Base-by-base conservation (phyloP, 441 rosid genomes). In the Biscutella auriculata region DNA sequence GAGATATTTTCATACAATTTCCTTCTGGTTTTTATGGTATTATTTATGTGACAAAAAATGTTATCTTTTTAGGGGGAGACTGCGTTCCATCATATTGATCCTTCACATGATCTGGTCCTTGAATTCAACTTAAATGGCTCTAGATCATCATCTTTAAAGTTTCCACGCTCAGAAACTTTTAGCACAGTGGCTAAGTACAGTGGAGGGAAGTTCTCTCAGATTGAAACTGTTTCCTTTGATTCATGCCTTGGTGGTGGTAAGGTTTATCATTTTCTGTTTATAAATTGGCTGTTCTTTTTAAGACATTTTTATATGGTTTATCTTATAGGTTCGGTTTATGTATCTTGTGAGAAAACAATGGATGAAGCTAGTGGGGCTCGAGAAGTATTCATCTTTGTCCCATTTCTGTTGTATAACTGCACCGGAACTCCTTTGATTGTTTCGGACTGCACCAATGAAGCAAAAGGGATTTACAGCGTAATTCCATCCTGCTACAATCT, bases 311-410 rank as follows among this genome's bases (percentile, higher is more conserved):
- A 60, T 60, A 21, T 41, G 21, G 35, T 2, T 40, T 42, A 9
- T 43, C 46, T 76, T 69, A 37, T 60, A 92, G 98, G 96, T 69
- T 73, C 89, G 13, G 64, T 85, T 35, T 61, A 79, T 80, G 83
- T 82, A 45, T 77, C 82, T 6, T 73, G 85, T 54, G 97, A 93
- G 77, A 87, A 84, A 77, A 76, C 66, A 57, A 73, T 93, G 97
- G 95, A 93, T 66, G 85, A 79, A 21, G 78, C 83, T 55, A 88
- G 97, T 73, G 95, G 98, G 72, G 83, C 92, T 35, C 84, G 98
- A 39, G 95, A 88, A 66, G 81, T 93, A 59, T 79, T 69, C 56
- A 68, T 93, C 66, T 88, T 51, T 65, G 97, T 85, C 62, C 94
- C 98, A 37, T 87, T 76, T 75, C 69, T 88, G 40, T 70, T 93